Evolutionary conservation across 129 eudicot species (phyloP).

Genomic region (Centella asiatica): DNA sequence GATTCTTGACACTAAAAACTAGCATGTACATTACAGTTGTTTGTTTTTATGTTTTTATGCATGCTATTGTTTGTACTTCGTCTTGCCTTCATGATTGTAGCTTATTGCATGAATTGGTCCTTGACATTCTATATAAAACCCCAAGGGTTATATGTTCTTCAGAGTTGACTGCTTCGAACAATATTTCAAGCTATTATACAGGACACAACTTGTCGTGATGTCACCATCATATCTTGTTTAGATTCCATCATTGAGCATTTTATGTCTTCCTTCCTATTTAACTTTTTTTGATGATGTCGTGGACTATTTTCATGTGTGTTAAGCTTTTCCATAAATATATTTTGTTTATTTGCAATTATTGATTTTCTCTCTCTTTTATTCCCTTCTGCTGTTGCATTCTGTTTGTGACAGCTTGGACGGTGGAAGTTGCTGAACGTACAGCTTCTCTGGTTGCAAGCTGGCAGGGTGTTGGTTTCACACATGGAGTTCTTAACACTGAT

Average conservation of each 20-base stretch:
- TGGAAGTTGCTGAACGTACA: conserved; percentile 89
- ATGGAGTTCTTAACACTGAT: conserved; percentile 95
- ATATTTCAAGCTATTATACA: too few relatives aligned
- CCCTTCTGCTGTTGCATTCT: neutral
- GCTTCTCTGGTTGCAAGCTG: conserved; percentile 83
- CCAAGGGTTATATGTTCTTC: too few relatives aligned
- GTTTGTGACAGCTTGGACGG: conserved; percentile 77
- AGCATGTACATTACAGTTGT: neutral
- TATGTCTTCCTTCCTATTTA: neutral
- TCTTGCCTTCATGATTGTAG: too few relatives aligned
- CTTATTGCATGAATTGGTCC: too few relatives aligned
- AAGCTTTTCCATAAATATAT: neutral
- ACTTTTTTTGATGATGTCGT: neutral
- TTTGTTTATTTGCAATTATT: too few relatives aligned
- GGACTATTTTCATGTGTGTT: neutral
- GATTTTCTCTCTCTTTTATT: neutral
- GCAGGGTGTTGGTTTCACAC: conserved; percentile 99
- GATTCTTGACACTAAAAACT: neutral
- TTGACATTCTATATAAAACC: too few relatives aligned
- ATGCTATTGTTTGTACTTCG: too few relatives aligned
- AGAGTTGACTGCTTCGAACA: too few relatives aligned
- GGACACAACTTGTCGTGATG: neutral
- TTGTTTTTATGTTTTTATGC: too few relatives aligned
- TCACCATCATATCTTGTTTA: neutral
- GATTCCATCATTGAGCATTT: neutral